Conservation (phyloP, 2,329 filamentous ascomycete species). For the Phaeoacremonium minimum region DNA sequence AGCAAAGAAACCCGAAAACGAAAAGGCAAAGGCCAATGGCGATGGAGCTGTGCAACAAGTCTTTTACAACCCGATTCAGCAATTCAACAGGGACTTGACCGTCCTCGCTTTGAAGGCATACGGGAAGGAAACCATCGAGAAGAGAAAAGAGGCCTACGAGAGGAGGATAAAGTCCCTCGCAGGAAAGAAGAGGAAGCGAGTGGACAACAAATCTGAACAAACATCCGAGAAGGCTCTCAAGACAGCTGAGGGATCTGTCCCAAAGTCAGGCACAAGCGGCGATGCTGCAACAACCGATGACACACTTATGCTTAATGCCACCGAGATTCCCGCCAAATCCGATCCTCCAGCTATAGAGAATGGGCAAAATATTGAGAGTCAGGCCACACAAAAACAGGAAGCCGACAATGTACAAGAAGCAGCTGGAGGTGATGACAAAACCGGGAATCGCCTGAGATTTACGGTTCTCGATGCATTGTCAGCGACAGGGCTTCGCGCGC, state of each 20-base stretch:
- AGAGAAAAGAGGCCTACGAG: constrained; percentile 26
- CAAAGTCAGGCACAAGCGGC: not conserved
- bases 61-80: constrained; percentile 98
- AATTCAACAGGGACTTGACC: constrained; percentile 95
- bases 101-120: constrained; percentile 89
- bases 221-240: constrained; percentile 5
- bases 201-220: constrained; percentile 23
- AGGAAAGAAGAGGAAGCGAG: constrained; percentile 36
- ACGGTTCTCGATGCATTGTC: constrained; percentile 94
- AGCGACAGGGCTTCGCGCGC: constrained; percentile 83
- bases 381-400: constrained; percentile 1
- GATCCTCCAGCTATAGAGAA: not conserved
- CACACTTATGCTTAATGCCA: not conserved
- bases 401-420: not conserved
- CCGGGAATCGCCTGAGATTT: constrained; percentile 45
- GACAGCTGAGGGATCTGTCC: constrained; percentile 1
- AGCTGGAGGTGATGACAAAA: constrained; percentile 4
- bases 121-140: constrained; percentile 53
- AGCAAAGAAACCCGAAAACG: constrained; percentile 15
- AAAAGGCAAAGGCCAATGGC: constrained; percentile 35
- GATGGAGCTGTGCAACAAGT: constrained; percentile 69
- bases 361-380: not conserved
- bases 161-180: constrained; percentile 33
- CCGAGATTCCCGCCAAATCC: not conserved
- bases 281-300: not conserved